Percentiles rank a stretch among this genome's conserved stretches.
These are phyloP conservation scores for Suillus decipiens DNA, from an alignment of 768 basidiomycete genomes.

Conservation along the genomic window DNA sequence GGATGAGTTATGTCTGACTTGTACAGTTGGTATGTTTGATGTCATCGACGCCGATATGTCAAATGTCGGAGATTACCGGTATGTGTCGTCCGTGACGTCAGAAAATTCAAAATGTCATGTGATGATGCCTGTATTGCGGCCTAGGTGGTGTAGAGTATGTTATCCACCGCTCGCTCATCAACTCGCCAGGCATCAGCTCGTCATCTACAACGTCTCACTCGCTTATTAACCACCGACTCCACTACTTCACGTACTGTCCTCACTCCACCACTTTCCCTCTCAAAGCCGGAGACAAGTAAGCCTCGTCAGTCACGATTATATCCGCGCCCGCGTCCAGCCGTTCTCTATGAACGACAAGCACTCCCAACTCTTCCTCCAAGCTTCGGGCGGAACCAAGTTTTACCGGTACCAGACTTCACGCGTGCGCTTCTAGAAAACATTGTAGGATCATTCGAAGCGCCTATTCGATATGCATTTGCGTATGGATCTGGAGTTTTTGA, in stretches of 20 bases:
- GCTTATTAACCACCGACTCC: slow-evolving; percentile 30
- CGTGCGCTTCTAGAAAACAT: slow-evolving; percentile 80
- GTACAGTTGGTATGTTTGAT: too few relatives aligned
- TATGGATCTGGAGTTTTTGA: slow-evolving; percentile 97
- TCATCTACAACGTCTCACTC: slow-evolving; percentile 12
- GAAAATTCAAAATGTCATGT: too few relatives aligned
- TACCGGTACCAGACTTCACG: slow-evolving; percentile 77
- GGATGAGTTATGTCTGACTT: too few relatives aligned
- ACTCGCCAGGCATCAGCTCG: too few relatives aligned
- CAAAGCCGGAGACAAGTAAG: slow-evolving; percentile 29
- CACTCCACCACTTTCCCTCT: slow-evolving; percentile 31
- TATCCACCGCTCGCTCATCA: too few relatives aligned
- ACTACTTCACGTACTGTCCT: slow-evolving; percentile 25
- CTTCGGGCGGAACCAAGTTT: slow-evolving; percentile 81
- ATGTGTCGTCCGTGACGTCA: too few relatives aligned
- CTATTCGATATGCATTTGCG: slow-evolving; percentile 95
- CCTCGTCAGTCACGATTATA: slow-evolving; percentile 40
- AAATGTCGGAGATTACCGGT: too few relatives aligned
- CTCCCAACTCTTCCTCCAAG: slow-evolving; percentile 63
- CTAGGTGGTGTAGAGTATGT: too few relatives aligned
- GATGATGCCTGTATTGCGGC: too few relatives aligned
- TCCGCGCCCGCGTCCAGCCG: slow-evolving; percentile 43
- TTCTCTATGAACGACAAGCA: slow-evolving; percentile 27
- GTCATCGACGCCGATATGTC: too few relatives aligned
- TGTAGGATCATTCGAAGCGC: slow-evolving; percentile 80